Base-by-base conservation (phyloP, 2,329 filamentous ascomycete genomes). In the Gaeumannomyces tritici region DNA sequence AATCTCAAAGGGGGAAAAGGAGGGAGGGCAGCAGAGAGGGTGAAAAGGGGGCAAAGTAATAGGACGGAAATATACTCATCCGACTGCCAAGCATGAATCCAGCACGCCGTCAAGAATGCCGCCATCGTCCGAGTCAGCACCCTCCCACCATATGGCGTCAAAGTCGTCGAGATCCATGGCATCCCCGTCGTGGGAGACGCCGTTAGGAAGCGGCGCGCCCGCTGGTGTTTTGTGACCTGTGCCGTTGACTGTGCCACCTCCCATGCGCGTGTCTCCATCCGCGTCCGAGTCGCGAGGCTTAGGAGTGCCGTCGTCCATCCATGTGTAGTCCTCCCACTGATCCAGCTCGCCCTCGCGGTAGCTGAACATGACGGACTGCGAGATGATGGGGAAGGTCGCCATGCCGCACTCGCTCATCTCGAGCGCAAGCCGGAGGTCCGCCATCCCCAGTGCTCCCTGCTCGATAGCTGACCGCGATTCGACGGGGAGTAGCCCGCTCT, bases 281-380 rank as follows among this genome's bases (percentile, higher is more conserved):
- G 24, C 51, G 33, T 47, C 60, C 7, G 42, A 11, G 42, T n/a
- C 42, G 18, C 42, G 42, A 18, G 42, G 42, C 24, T 24, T 51
- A 24, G 59, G 33, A n/a, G 57, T 51, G 47, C 68, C 65, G 33
- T 74, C 76, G 24, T 79, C 76, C 28, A 83, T 67, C 71, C 77
- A 85, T 0, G 82, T 81, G 68, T 86, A 85, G 67, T 87, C 83
- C 57, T 83, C 74, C 77, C 83, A 87, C 63, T 83, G 79, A 67
- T 91, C 89, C 18, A 91, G 78, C 71, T 92, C 89, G 62, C 89
- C 88, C 70, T 95, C 91, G 35, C 89, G 81, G 69, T 90, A 92
- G 7, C 83, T 83, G 65, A 86, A 84, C 69, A 88, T 78, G 57
- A 96, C 85, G 62, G 86, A 82, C 55, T 89, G 87, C 31, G 86